These are phyloP conservation scores for Diaporthe ampelina DNA, from an alignment of 2,329 filamentous ascomycete species.

Conservation along the genomic window DNA sequence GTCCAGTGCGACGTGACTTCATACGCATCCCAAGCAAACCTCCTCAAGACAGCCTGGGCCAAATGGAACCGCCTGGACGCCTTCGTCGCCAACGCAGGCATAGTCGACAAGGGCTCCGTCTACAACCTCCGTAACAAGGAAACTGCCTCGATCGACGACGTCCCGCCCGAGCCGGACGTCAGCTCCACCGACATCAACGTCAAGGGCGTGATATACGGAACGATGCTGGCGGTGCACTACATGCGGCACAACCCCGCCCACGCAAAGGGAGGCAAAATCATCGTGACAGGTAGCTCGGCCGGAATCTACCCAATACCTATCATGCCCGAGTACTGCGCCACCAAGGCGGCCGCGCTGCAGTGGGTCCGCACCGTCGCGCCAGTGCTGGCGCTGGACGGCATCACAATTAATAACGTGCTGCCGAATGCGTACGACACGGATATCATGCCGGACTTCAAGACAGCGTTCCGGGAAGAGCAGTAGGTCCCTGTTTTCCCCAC, in stretches of 20 bases:
- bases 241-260: slow-evolving; percentile 63
- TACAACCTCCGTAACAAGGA: slow-evolving; percentile 53
- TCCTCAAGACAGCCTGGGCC: slow-evolving; percentile 58
- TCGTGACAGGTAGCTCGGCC: slow-evolving; percentile 59
- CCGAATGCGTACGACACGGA: not conserved
- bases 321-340: slow-evolving; percentile 64
- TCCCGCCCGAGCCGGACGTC: slow-evolving; percentile 61
- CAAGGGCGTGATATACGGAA: slow-evolving; percentile 65
- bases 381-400: not conserved
- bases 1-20: slow-evolving; percentile 55
- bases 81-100: slow-evolving; percentile 65
- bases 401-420: not conserved
- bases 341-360: slow-evolving; percentile 56
- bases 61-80: slow-evolving; percentile 62
- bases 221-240: slow-evolving; percentile 64
- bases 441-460: not conserved
- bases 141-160: slow-evolving; percentile 38
- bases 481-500: no score
- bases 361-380: not conserved
- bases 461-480: slow-evolving; percentile 2
- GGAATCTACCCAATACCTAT: slow-evolving; percentile 58
- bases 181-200: slow-evolving; percentile 63
- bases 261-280: slow-evolving; percentile 55
- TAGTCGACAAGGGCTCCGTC: slow-evolving; percentile 59
- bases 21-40: slow-evolving; percentile 58